Evolutionary conservation across 768 basidiomycete species (phyloP).

Genomic region (Xerocomellus amylosporus): DNA sequence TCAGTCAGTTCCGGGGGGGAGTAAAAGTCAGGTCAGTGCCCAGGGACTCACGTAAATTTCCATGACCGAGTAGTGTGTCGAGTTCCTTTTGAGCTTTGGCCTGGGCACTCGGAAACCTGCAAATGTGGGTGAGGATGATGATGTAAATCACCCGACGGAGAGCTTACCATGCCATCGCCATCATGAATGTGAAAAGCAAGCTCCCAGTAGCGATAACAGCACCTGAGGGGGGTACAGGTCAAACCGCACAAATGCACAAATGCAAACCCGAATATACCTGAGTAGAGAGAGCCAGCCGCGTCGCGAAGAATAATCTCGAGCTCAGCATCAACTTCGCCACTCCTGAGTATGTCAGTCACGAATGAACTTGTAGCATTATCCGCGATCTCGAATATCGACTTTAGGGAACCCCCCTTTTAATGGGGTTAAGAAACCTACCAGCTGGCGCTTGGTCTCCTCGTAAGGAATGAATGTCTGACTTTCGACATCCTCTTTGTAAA

Average conservation of each 20-base stretch:
- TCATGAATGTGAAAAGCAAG: slow-evolving; percentile 5
- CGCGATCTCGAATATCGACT: background rate
- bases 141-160: background rate
- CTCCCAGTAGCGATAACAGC: slow-evolving; percentile 6
- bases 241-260: background rate
- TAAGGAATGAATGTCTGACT: slow-evolving; percentile 7
- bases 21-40: background rate
- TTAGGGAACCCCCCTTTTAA: background rate
- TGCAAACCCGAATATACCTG: background rate
- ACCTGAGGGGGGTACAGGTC: background rate
- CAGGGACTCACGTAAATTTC: background rate
- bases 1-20: background rate
- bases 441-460: slow-evolving; percentile 3
- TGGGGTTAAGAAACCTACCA: background rate
- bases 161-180: slow-evolving; percentile 5
- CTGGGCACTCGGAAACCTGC: slow-evolving; percentile 2
- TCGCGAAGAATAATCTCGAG: slow-evolving; percentile 4
- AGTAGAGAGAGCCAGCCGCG: slow-evolving; percentile 6
- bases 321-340: background rate
- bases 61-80: slow-evolving; percentile 3
- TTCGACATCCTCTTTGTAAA: slow-evolving; percentile 1
- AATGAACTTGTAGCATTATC: slow-evolving; percentile 3
- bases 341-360: background rate
- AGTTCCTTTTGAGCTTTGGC: slow-evolving; percentile 2
- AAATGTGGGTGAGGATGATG: background rate